Percentiles rank a stretch among this genome's conserved stretches.
phyloP scores from a whole-genome alignment of 352 stramenopile species.

The Pythium insidiosum region DNA sequence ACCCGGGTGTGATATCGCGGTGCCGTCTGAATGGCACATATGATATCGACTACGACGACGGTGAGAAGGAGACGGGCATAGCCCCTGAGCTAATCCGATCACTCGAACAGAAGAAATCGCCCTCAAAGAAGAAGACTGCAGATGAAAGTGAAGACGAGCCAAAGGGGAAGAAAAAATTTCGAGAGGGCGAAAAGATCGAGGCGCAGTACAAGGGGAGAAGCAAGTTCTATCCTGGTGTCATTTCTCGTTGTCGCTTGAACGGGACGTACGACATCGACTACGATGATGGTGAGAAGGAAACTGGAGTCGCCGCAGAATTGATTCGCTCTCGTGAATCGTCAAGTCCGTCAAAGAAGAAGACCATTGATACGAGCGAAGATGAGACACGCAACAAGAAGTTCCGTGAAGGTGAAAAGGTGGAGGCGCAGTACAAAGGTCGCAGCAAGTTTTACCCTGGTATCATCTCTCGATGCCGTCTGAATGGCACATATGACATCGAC shows the following conservation, averaged over 20 bases:
- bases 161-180: slow-evolving; percentile 31
- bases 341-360: slow-evolving; percentile 20
- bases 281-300: slow-evolving; percentile 56
- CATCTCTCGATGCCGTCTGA: slow-evolving; percentile 32
- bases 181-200: too few species aligned
- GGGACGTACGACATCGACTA: slow-evolving; percentile 62
- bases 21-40: slow-evolving; percentile 55
- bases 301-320: slow-evolving; percentile 16
- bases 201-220: slow-evolving; percentile 47
- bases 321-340: slow-evolving; percentile 31
- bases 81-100: slow-evolving; percentile 19
- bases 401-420: slow-evolving; percentile 29
- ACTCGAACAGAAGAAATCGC: too few species aligned
- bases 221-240: slow-evolving; percentile 54
- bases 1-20: too few species aligned
- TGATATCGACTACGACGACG: slow-evolving; percentile 55
- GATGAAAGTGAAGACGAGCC: too few species aligned
- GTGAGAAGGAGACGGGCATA: slow-evolving; percentile 32
- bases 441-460: slow-evolving; percentile 32
- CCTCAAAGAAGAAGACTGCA: too few species aligned
- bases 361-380: slow-evolving; percentile 9
- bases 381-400: slow-evolving; percentile 12
- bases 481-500: slow-evolving; percentile 58
- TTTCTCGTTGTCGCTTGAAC: slow-evolving; percentile 28
- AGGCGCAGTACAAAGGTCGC: slow-evolving; percentile 31